Evolutionary conservation across 345 rosid genomes (phyloP), one percentile per base, ranked within the genome.

Genomic region (Cardamine resedifolia): DNA sequence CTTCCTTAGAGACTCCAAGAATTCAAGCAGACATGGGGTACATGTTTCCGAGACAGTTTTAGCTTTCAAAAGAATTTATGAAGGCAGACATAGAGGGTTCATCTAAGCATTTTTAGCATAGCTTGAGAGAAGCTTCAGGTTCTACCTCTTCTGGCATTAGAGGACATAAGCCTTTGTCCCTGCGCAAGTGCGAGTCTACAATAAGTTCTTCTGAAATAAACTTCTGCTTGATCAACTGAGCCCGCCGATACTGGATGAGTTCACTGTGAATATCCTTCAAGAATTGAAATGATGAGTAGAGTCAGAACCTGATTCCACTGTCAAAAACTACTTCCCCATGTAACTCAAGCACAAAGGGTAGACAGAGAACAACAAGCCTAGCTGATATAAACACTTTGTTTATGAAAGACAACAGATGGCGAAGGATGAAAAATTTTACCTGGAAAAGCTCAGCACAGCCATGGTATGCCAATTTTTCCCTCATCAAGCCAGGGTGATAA

Each of bases 371-470:
- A 30, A 53, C 64, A 38, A 55, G 1, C 9, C 55, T 48, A 57
- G 20, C 18, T 75, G 18, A 8, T 60, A 48, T 5, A 34, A 68
- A 63, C 5, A 33, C 23, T 47, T 28, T 16, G 51, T 51, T 24
- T 38, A 79, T 58, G 61, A 41, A 77, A 72, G 16, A 55, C 45
- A 24, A 31, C 21, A 60, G 64, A 44, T 75, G 28, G 41, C 69
- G 70, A 75, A 68, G 12, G 59, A 33, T 16, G 34, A 44, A 56
- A 66, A 60, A 41, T 47, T 78, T 62, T 73, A 85, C 99, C 99
- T 96, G 98, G 62, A 90, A 96, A 74, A 96, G 85, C 81, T 96
- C 99, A 39, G 96, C 97, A 86, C 98, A 96, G 45, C 98, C 99
- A 82, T 90, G 98, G 81, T 87, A 90, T 65, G 99, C 99, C 83